Base-by-base conservation (phyloP, 1,139 yeast genomes). In the Debaryomycetaceae sp. region DNA sequence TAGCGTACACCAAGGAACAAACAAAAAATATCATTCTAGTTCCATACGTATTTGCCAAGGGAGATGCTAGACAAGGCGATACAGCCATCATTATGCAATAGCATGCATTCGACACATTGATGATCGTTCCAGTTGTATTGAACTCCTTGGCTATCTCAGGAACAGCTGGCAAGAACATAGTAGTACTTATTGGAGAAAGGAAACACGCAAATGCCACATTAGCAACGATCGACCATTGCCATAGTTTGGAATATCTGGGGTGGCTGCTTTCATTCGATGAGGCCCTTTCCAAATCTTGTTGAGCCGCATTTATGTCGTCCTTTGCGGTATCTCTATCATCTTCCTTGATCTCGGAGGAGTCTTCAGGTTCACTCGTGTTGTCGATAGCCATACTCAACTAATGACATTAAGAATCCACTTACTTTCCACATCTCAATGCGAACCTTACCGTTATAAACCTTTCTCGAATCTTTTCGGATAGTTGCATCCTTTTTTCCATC, bases 1-100 rank as follows among this genome's bases (percentile, higher is more conserved):
- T 42, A 5, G 67, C 46, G 42, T 65, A 73, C 6, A 65, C 45
- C 2, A 59, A 40, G 6, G 66, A 47, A 49, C 79, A 72, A 3
- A 66, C 42, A n/a, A 78, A 42, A 53, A 78, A 73, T 22, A 70
- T 60, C 14, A 65, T 58, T 46, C 72, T 61, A 39, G 79, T 62
- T 1, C 84, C 84, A 51, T 78, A 79, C 2, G 75, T 66, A 38
- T 76, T 73, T 17, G 76, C 69, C 43, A 76, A 57, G 4, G 83
- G 83, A 1, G 76, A 68, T 45, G 72, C 61, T 2, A 77, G 36
- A 49, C 78, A 67, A 1, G 83, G 81, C 0, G 81, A 72, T 1
- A 74, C 43, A 5, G 80, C 73, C 81, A 78, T 78, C 50, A 72
- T 65, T 1, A 76, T 50, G 56, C 75, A 73, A 52, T 72, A 78